Evolutionary conservation across 306 rosid genomes (phyloP), one percentile per base, ranked within the genome.

Genomic region (Sphenostylis stenocarpa): DNA sequence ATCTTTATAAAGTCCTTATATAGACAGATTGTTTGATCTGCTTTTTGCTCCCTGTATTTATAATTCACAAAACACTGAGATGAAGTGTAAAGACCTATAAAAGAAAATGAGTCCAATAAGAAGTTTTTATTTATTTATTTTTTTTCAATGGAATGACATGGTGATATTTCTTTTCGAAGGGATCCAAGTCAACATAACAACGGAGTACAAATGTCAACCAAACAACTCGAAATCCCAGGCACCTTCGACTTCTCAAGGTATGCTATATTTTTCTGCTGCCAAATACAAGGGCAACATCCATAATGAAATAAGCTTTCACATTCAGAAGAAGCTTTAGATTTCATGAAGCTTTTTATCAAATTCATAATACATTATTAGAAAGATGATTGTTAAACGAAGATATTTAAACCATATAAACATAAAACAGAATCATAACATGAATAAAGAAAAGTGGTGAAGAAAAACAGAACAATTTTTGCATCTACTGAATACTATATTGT

Each of bases 111-210:
- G 29, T 53, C 15, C 7, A 3, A 51, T 19, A 3, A 17, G 26
- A 51, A 19, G 26, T 19, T 51, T 1, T 21, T 14, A 2, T 26
- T 26, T 26, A 1, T 16, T 14, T 20, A 2, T 26, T 26, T 26
- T 26, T 16, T 14, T 20, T 24, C 8, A 16, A 67, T 16, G 39
- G 15, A 45, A 45, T 68, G 58, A 68, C 43, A 8, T 0, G 5
- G n/a, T 68, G 58, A 26, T 4, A n/a, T 68, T 45, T 45, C 24
- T 26, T 45, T 45, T 23, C 47, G 73, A 68, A 68, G 73, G 73
- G 58, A 47, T 68, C 43, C 57, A 26, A 45, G 73, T 68, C 43
- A 68, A 68, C 28, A 41, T 47, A 45, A 9, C 43, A 45, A 68
- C 26, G 26, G 73, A 45, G 10, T 15, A 26, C 26, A 26, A 23